A percentile compares a stretch with the other conserved stretches of the same genome.
phyloP scores from a whole-genome alignment of 1,139 yeast species.

The Entelexis paramagnoliae region DNA sequence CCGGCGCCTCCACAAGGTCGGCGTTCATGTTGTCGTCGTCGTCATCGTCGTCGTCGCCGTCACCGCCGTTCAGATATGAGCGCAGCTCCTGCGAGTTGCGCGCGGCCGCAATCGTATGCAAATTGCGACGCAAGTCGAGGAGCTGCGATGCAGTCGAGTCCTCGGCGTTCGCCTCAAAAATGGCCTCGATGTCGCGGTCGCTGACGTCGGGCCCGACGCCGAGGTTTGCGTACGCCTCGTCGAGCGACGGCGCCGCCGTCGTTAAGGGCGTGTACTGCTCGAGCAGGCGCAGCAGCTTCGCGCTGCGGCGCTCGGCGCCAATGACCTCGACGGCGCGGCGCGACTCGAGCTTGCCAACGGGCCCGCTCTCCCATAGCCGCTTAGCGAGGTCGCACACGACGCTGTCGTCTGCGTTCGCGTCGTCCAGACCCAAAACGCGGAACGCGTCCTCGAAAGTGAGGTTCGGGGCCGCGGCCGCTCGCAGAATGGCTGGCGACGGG shows the following conservation, averaged over 20 bases:
- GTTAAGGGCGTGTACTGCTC: slow-evolving; percentile 21
- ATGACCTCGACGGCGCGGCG: slow-evolving; percentile 45
- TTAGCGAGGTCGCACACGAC: slow-evolving; percentile 9
- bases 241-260: slow-evolving; percentile 1
- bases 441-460: slow-evolving; percentile 4
- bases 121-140: slow-evolving; percentile 30
- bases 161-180: slow-evolving; percentile 29
- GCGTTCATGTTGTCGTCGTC: slow-evolving; percentile 15
- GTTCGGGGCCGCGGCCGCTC: slow-evolving; percentile 12
- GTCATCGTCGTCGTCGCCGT: slow-evolving; percentile 14
- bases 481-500: slow-evolving; percentile 9
- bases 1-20: background rate
- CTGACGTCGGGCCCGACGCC: slow-evolving; percentile 34
- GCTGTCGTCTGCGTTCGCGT: background rate
- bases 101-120: slow-evolving; percentile 30
- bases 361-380: slow-evolving; percentile 9
- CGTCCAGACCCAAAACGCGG: slow-evolving; percentile 4
- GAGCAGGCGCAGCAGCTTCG: slow-evolving; percentile 31
- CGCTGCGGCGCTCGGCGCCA: slow-evolving; percentile 46
- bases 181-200: slow-evolving; percentile 22
- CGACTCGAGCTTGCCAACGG: slow-evolving; percentile 17
- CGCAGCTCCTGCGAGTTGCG: slow-evolving; percentile 24
- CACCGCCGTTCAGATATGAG: slow-evolving; percentile 3
- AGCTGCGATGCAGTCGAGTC: slow-evolving; percentile 27
- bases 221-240: slow-evolving; percentile 50